Evolutionary conservation across 768 basidiomycete species (phyloP).

Genomic region (Boletellus emodensis): DNA sequence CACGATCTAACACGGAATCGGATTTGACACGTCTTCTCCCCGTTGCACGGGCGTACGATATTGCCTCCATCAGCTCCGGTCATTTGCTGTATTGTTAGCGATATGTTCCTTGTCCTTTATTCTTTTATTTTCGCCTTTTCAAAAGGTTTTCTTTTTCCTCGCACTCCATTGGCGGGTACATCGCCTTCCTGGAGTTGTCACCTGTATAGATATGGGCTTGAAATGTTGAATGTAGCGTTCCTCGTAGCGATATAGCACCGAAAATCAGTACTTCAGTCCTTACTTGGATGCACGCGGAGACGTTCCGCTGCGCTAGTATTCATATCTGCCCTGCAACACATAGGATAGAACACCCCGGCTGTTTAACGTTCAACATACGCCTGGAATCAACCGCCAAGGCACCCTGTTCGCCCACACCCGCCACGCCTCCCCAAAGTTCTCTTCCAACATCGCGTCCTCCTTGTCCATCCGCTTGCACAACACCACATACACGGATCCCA

Average conservation of each 20-base stretch:
- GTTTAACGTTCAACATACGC: slow-evolving; percentile 16
- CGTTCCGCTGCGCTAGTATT: too few species aligned
- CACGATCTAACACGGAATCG: slow-evolving; percentile 12
- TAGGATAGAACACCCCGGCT: too few species aligned
- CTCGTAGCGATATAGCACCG: too few species aligned
- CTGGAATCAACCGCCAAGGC: slow-evolving; percentile 21
- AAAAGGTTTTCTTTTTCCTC: too few species aligned
- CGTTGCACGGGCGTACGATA: too few species aligned
- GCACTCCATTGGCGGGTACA: too few species aligned
- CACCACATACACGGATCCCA: neutral
- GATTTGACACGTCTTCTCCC: neutral
- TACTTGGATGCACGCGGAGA: too few species aligned
- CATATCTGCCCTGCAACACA: too few species aligned
- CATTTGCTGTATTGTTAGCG: slow-evolving; percentile 28
- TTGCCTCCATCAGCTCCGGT: neutral
- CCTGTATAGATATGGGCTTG: too few species aligned
- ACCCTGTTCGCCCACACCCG: slow-evolving; percentile 21
- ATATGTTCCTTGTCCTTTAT: neutral
- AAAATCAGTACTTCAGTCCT: too few species aligned
- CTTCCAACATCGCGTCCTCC: slow-evolving; percentile 30
- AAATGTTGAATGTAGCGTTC: too few species aligned
- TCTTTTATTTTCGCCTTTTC: neutral
- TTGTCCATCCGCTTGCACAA: slow-evolving; percentile 16
- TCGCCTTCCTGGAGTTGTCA: too few species aligned
- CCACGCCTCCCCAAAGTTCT: slow-evolving; percentile 27